Evolutionary conservation across 257 asterid species (phyloP).

Genomic region (Ocimum tenuiflorum): DNA sequence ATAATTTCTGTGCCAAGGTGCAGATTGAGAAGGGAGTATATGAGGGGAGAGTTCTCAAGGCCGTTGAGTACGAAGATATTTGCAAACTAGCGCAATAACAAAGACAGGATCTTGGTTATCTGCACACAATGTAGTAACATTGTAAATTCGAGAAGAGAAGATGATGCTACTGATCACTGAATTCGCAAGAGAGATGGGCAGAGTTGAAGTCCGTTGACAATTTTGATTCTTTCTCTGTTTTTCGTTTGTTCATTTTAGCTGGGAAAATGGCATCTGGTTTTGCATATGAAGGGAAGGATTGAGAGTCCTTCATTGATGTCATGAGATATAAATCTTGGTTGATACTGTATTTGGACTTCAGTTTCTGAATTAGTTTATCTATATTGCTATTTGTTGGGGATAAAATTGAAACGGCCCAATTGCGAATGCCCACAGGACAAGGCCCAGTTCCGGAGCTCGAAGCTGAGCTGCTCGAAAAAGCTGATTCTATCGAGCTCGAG

Average conservation of each 20-base stretch:
- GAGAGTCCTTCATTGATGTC: conserved; percentile 18
- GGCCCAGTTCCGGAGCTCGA: too few relatives aligned
- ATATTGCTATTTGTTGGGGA: too few relatives aligned
- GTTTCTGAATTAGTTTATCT: too few relatives aligned
- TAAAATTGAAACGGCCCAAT: too few relatives aligned
- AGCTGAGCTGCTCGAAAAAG: too few relatives aligned
- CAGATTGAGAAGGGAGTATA: conserved; percentile 87
- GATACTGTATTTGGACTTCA: too few relatives aligned
- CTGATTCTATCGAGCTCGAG: too few relatives aligned
- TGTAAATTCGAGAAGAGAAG: neutral
- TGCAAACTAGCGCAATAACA: conserved; percentile 56
- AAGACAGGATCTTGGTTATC: neutral
- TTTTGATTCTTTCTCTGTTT: conserved; percentile 21
- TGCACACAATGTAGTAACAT: neutral
- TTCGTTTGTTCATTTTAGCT: neutral
- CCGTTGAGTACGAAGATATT: conserved; percentile 82
- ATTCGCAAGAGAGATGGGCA: conserved; percentile 3
- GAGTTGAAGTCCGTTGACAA: conserved; percentile 25
- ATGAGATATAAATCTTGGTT: conserved; percentile 10
- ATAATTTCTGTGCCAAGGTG: conserved; percentile 64
- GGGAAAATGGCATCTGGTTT: conserved; percentile 19
- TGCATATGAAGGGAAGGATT: conserved; percentile 13
- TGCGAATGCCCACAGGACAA: too few relatives aligned
- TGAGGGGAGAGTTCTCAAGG: conserved; percentile 76
- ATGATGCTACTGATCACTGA: neutral